A percentile compares a stretch with the other conserved stretches of the same genome.
Conservation (phyloP, 2,329 filamentous ascomycete species). For the Fusarium brachygibbosum region DNA sequence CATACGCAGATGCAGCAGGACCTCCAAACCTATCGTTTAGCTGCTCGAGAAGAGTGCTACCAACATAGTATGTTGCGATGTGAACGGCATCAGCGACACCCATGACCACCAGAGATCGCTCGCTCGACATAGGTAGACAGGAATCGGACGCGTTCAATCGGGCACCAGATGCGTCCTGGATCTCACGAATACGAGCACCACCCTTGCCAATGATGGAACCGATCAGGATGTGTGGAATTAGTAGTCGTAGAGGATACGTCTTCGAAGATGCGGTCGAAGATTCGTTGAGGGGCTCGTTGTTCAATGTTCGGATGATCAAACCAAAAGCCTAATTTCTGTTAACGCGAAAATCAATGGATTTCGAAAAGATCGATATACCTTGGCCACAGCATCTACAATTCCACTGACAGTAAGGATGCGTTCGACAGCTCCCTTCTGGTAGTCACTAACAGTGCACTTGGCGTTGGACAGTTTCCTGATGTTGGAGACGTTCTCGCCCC, state of each 20-base stretch:
- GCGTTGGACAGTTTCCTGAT: slow-evolving; percentile 95
- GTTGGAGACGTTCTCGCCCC: slow-evolving; percentile 97
- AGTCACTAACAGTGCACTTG: slow-evolving; percentile 99
- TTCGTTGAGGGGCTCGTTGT: slow-evolving; percentile 92
- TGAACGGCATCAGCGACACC: slow-evolving; percentile 98
- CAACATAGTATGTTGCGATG: slow-evolving; percentile 98
- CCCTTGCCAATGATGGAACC: slow-evolving; percentile 99
- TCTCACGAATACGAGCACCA: slow-evolving; percentile 95
- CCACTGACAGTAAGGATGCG: slow-evolving; percentile 98
- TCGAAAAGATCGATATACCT: slow-evolving; percentile 70
- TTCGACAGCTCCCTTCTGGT: slow-evolving; percentile 95
- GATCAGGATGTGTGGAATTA: slow-evolving; percentile 97
- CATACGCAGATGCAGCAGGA: slow-evolving; percentile 96
- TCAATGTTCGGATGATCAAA: slow-evolving; percentile 96
- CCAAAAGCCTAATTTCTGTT: slow-evolving; percentile 81
- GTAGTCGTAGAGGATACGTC: slow-evolving; percentile 94
- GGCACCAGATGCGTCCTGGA: slow-evolving; percentile 96
- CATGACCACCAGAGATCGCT: slow-evolving; percentile 97
- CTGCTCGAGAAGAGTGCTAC: slow-evolving; percentile 97
- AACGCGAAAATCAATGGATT: slow-evolving; percentile 38
- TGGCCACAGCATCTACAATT: slow-evolving; percentile 94
- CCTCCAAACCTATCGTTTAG: slow-evolving; percentile 96
- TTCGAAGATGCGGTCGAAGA: slow-evolving; percentile 94
- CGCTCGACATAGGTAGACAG: slow-evolving; percentile 92
- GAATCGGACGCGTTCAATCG: slow-evolving; percentile 96